Base-by-base conservation (phyloP, 2,329 filamentous ascomycete genomes). In the Fusarium kyushuense region DNA sequence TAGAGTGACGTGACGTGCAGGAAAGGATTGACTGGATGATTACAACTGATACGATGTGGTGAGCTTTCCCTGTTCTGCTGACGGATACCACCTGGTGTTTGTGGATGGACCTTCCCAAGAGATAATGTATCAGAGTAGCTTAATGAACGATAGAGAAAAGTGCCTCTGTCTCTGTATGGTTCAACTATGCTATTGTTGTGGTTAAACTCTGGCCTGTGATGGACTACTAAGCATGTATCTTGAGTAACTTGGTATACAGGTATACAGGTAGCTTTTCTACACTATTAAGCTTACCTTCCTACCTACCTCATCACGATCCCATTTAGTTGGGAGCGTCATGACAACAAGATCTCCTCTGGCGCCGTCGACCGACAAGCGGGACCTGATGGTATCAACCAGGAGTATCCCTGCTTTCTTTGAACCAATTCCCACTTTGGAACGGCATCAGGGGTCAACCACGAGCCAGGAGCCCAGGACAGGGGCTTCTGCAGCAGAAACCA, bases 1-100 rank as follows among this genome's bases (percentile, higher is more conserved):
- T 27, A 33, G 38, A 67, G 64, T 67, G 64, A 67, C 57, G 63
- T 67, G 64, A 67, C 63, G 63, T 25, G 63, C 63, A 58, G 47
- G 43, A 43, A 46, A 47, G 40, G 58, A 47, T 58, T 58, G 59
- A 58, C 53, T 64, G 58, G 54, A 49, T 58, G 52, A 35, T 23
- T 48, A 14, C 32, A 27, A 49, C 46, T 49, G 38, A 32, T 27
- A 30, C n/a, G 51, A 60, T 42, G 30, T 60, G 49, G 36, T 49
- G 56, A 52, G 36, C 43, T 47, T 35, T 35, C 40, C 32, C 17
- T 35, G 30, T 35, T 21, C 35, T 53, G 55, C 41, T 54, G 36
- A 52, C 49, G 38, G 19, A 35, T 54, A 45, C 35, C 41, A 47
- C 30, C 35, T 32, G 38, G 19, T 47, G 36, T 49, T 43, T 33